Conservation (phyloP, 257 asterid species). For the Solanum sejunctum region DNA sequence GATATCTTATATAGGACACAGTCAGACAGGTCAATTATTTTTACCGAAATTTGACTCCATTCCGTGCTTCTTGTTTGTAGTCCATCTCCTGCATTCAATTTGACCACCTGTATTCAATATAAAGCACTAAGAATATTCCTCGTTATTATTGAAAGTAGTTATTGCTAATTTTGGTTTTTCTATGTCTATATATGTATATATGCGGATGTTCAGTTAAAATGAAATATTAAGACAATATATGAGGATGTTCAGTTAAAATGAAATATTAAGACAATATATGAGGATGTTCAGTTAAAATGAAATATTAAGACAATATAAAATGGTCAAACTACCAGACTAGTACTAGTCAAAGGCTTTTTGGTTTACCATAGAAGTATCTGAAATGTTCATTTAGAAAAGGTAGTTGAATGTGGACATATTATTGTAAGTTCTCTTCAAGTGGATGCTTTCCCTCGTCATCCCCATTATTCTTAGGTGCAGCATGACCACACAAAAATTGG, state of each 20-base stretch:
- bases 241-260: background rate
- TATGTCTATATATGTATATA: background rate
- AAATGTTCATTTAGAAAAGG: background rate
- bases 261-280: background rate
- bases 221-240: background rate
- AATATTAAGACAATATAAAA: background rate
- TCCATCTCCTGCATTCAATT: constrained; percentile 99
- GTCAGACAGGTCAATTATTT: background rate
- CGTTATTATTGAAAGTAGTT: constrained; percentile 8
- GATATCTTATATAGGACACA: background rate
- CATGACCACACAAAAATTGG: background rate
- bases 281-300: background rate
- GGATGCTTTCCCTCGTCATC: background rate
- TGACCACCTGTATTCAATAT: constrained; percentile 97
- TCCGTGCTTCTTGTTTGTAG: constrained; percentile 73
- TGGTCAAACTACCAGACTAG: background rate
- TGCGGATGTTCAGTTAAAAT: background rate
- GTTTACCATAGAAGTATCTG: background rate
- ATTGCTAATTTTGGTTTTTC: background rate
- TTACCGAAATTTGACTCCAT: constrained; percentile 84
- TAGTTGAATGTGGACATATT: background rate
- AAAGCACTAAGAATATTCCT: constrained; percentile 82
- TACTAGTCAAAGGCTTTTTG: background rate
- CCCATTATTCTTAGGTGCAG: background rate
- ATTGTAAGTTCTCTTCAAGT: background rate